Base-by-base conservation (phyloP, 176 grass and related monocot species). In the Lolium rigidum region DNA sequence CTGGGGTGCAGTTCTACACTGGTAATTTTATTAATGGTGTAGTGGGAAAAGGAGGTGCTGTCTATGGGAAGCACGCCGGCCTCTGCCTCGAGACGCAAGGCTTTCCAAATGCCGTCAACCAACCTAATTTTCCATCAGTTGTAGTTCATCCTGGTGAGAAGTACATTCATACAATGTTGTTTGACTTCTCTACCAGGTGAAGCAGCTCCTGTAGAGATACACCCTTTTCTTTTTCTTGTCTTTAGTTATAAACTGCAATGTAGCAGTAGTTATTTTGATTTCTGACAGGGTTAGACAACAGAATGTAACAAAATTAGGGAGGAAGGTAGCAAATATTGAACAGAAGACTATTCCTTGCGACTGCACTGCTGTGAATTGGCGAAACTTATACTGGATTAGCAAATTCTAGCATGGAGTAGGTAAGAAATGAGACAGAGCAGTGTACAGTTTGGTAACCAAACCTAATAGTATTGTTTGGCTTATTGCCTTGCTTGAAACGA, bases 21-120 rank as follows among this genome's bases (percentile, higher is more conserved):
- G 96, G 86, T 37, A 95, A 94, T 89, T 98, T 88, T 51, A 57
- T 98, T 20, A 6, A 65, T 64, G 90, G 90, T 66, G 54, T 94
- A 16, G 79, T 63, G 48, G 96, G 96, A 8, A 98, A 98, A 92
- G 86, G 79, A 65, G 92, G 93, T 49, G 83, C 78, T 3, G 67
- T 88, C 48, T 94, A 98, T 61, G 86, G 82, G 20, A 94, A 94
- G 85, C 88, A 93, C 56, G 80, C 90, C 2, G 96, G 81, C 4
- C 70, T 98, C 25, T 98, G 96, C 83, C 86, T 98, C 7, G 93
- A 95, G 91, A 98, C 93, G 0, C 93, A 98, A 74, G 96, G 96
- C 59, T 98, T 98, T 41, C 93, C 96, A 15, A 95, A 98, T 85
- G 93, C 93, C 13, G 86, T 98, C 62, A 98, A 98, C 74, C 90